Conservation (phyloP, 805 yeast genomes). For the Ogataea paradorogensis region DNA sequence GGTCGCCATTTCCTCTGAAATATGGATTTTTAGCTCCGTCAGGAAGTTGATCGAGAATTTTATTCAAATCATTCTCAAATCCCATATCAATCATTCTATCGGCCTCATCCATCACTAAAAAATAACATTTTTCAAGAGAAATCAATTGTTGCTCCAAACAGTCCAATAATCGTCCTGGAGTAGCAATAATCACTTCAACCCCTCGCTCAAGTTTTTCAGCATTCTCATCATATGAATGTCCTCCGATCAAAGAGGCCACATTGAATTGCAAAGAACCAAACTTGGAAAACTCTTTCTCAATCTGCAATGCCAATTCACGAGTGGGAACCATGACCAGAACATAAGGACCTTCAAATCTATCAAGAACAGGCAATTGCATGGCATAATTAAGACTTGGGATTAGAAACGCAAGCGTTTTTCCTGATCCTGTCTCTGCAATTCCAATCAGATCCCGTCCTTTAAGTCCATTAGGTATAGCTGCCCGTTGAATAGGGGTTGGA, state of each 20-base stretch:
- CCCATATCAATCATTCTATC: conserved; percentile 96
- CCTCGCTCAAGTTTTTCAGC: conserved; percentile 56
- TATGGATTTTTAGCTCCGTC: conserved; percentile 40
- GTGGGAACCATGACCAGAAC: conserved; percentile 86
- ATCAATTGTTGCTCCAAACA: conserved; percentile 67
- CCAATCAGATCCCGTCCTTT: conserved; percentile 69
- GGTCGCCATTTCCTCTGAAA: conserved; percentile 24
- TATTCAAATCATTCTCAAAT: conserved; percentile 74
- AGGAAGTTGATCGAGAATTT: conserved; percentile 58
- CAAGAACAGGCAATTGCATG: conserved; percentile 43
- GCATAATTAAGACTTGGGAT: conserved; percentile 67
- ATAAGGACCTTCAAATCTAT: conserved; percentile 63
- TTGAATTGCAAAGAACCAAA: conserved; percentile 37
- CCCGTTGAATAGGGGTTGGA: conserved; percentile 92
- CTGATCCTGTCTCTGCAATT: conserved; percentile 96
- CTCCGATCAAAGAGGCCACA: conserved; percentile 78
- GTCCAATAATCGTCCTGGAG: conserved; percentile 90
- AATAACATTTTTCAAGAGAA: conserved; percentile 57
- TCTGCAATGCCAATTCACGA: conserved; percentile 89
- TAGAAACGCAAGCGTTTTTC: conserved; percentile 83
- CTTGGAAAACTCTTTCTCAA: conserved; percentile 56
- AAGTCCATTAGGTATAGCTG: conserved; percentile 72
- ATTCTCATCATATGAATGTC: conserved; percentile 79
- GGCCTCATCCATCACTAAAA: conserved; percentile 86
- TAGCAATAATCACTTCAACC: conserved; percentile 82